Evolutionary conservation across 306 rosid species (phyloP), one percentile per base, ranked within the genome.

Genomic region (Erythrophleum fordii): DNA sequence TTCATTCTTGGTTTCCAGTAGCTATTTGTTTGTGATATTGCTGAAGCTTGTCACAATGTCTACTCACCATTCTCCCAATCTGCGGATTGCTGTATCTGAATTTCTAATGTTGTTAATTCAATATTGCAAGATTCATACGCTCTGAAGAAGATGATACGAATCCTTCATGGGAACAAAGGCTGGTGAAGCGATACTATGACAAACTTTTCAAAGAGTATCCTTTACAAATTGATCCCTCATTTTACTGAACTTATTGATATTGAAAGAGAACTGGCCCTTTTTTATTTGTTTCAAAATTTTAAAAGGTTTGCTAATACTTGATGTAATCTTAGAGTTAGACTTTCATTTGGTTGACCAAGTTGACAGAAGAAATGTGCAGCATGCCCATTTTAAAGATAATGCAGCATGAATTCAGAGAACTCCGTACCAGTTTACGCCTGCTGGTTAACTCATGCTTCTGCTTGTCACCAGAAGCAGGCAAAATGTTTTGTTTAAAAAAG

Each of bases 171-270:
- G 99, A 91, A 83, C 99, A 93, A 87, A 90, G 93, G 95, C 92
- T 95, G 81, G 99, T 95, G 79, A 95, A 91, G 89, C 94, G 93
- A 62, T 95, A 93, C 83, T 91, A 93, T 87, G 94, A 89, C 44
- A 93, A 95, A 87, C 96, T 93, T 86, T 95, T 93, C 81, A 93
- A 95, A 84, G 99, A 95, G 99, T 95, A 95, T 93, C 99, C 97
- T 93, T 85, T 71, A 61, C 52, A 62, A 75, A 64, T 52, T 60
- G 44, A 39, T 67, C 56, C 18, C 2, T 35, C 59, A 52, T 74
- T 75, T 45, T 20, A 72, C 76, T 42, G 48, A 46, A 56, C 44
- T 28, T 59, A 22, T 69, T 55, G 55, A 31, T 81, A 49, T 39
- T 31, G 55, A 26, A 25, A 48, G 77, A 76, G 61, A 31, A 52